phyloP scores from a whole-genome alignment of 331 rosid species.

The Cydonia oblonga region DNA sequence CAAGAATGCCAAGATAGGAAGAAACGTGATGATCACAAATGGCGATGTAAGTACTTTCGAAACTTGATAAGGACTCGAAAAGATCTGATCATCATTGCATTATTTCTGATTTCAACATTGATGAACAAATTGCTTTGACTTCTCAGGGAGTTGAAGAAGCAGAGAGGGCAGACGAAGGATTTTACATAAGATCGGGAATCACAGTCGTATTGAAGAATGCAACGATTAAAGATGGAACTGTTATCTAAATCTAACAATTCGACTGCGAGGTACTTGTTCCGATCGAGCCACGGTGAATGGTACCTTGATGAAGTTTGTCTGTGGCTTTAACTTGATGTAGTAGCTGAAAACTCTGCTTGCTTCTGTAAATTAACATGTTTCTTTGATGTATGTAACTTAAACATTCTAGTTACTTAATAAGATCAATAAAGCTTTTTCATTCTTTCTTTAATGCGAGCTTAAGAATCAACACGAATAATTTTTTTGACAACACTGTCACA shows the following conservation, averaged over 20 bases:
- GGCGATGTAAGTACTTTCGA: slow-evolving; percentile 44
- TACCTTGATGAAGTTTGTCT: slow-evolving; percentile 1
- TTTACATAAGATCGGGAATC: slow-evolving; percentile 69
- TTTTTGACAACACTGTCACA: no score
- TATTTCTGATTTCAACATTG: not conserved
- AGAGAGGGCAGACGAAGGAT: slow-evolving; percentile 62
- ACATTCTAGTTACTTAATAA: not conserved
- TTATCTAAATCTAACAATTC: slow-evolving; percentile 30
- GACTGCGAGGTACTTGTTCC: not conserved
- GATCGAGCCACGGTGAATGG: not conserved
- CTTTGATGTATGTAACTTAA: not conserved
- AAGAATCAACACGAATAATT: no score
- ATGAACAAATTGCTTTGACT: slow-evolving; percentile 10
- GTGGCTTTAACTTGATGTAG: not conserved
- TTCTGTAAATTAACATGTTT: slow-evolving; percentile 6
- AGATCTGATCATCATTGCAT: not conserved
- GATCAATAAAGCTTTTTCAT: not conserved
- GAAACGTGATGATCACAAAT: slow-evolving; percentile 57
- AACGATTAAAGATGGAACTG: slow-evolving; percentile 63
- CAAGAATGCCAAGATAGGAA: slow-evolving; percentile 97
- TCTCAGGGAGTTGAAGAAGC: slow-evolving; percentile 86
- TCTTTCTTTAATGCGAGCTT: no score
- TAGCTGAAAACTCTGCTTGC: not conserved
- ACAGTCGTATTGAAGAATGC: slow-evolving; percentile 64
- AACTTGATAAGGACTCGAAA: not conserved